Evolutionary conservation across 179 eudicot species (phyloP), one percentile per base, ranked within the genome.

Genomic region (Gypsophila paniculata): DNA sequence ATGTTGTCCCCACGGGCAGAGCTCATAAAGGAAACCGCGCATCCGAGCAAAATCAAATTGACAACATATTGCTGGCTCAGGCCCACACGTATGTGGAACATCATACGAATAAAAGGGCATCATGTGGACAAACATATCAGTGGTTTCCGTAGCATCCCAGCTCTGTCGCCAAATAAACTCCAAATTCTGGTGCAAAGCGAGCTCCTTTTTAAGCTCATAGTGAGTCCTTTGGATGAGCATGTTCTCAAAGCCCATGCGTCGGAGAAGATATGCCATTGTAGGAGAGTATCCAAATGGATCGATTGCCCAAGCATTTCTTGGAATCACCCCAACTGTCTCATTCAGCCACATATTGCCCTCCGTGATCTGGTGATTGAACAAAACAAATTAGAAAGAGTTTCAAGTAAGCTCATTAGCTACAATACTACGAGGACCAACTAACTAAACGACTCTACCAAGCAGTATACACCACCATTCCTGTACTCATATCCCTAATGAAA

Each of bases 201-300:
- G 82, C 74, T 94, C 99, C 79, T 94, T 94, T 76, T 94, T 94
- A 64, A 94, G 84, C 86, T 94, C 99, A 76, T 94, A 94, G 80
- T 94, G 99, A 62, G 96, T 88, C 79, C 99, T 88, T 78, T 94
- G 99, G 71, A 94, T 94, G 74, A 94, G 88, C 99, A 94, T 94
- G 87, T 94, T 94, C 83, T 94, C 91, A 70, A 94, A 94, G 66
- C 99, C 99, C 99, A 94, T 94, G 63, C 99, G 94, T 53, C 99
- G 92, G 61, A 94, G 90, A 82, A 94, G 97, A 88, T 94, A 94
- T 22, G 99, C 97, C 99, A 94, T 94, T 71, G 99, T 91, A 39
- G 99, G 76, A 75, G 99, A 94, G 84, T 94, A 92, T 58, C 99
- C 99, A 82, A 94, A 94, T 6, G 99, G 99, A 86, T 94, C 99